Conservation (phyloP, 768 basidiomycete genomes). For the Xanthoconium stramineum region DNA sequence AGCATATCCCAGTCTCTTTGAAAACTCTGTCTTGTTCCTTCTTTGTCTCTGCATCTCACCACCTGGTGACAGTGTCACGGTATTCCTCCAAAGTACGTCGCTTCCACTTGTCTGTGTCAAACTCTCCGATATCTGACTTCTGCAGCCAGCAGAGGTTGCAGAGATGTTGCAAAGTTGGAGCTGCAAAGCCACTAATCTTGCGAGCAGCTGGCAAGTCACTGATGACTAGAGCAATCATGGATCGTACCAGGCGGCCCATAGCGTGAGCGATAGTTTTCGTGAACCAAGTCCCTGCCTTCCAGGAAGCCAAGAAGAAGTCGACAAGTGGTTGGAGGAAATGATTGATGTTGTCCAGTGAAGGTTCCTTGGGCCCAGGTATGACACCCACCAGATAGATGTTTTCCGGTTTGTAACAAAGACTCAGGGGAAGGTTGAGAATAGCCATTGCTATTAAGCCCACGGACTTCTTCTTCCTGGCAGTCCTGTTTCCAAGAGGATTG, state of each 20-base stretch:
- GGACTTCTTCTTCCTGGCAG: slow-evolving; percentile 10
- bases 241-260: neutral
- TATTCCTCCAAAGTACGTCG: slow-evolving; percentile 14
- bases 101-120: slow-evolving; percentile 27
- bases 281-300: slow-evolving; percentile 29
- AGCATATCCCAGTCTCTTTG: slow-evolving; percentile 26
- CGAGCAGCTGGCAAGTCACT: neutral
- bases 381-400: slow-evolving; percentile 38
- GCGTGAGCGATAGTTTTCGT: slow-evolving; percentile 15
- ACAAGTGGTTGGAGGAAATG: slow-evolving; percentile 33
- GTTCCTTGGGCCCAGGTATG: slow-evolving; percentile 36
- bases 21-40: slow-evolving; percentile 2
- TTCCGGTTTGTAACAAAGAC: slow-evolving; percentile 15
- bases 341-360: slow-evolving; percentile 12
- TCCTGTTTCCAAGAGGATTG: slow-evolving; percentile 23
- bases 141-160: neutral
- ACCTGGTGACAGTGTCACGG: slow-evolving; percentile 10
- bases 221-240: neutral
- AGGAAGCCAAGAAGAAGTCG: slow-evolving; percentile 31
- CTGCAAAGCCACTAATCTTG: neutral
- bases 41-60: slow-evolving; percentile 17
- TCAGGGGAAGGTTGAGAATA: slow-evolving; percentile 22
- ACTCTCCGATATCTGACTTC: slow-evolving; percentile 14
- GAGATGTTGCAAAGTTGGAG: neutral
- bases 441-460: slow-evolving; percentile 13